A percentile compares a stretch with the other conserved stretches of the same genome.
Evolutionary conservation across 1,139 yeast species (phyloP).

Genomic region (Kodamaea anthophila): DNA sequence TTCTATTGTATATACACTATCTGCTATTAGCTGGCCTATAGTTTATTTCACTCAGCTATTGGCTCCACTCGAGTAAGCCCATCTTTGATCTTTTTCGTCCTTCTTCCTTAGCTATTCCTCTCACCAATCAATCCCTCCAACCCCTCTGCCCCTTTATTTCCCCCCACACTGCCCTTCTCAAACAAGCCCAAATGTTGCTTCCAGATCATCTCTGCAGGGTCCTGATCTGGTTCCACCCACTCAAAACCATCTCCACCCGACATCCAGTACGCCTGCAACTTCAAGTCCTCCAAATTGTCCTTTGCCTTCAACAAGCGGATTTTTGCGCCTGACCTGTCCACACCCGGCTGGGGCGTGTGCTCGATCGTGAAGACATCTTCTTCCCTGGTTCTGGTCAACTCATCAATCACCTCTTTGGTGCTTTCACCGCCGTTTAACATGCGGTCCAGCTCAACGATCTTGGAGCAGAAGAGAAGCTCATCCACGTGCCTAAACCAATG

Average conservation of each 20-base stretch:
- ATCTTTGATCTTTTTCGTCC: too few relatives aligned
- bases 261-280: conserved; percentile 72
- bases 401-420: conserved; percentile 30
- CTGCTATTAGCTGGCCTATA: too few relatives aligned
- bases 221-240: conserved; percentile 79
- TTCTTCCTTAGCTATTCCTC: too few relatives aligned
- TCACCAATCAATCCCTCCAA: conserved; percentile 3
- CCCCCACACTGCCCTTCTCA: conserved; percentile 15
- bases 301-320: conserved; percentile 35
- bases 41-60: too few relatives aligned
- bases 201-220: conserved; percentile 67
- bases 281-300: conserved; percentile 47
- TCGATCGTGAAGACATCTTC: conserved; percentile 21
- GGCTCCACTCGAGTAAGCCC: too few relatives aligned
- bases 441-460: conserved; percentile 61
- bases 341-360: conserved; percentile 28
- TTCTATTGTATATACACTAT: too few relatives aligned
- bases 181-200: conserved; percentile 26
- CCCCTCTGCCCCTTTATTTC: neutral
- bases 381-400: conserved; percentile 28
- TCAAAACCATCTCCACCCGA: conserved; percentile 70
- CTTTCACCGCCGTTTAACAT: conserved; percentile 38
- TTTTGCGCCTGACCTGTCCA: conserved; percentile 34
- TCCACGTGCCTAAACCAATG: conserved; percentile 65
- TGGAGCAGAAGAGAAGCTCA: conserved; percentile 61